A percentile compares a stretch with the other conserved stretches of the same genome.
Conservation (phyloP, 371 early-diverging fungal genomes). For the Mortierella sp. region DNA sequence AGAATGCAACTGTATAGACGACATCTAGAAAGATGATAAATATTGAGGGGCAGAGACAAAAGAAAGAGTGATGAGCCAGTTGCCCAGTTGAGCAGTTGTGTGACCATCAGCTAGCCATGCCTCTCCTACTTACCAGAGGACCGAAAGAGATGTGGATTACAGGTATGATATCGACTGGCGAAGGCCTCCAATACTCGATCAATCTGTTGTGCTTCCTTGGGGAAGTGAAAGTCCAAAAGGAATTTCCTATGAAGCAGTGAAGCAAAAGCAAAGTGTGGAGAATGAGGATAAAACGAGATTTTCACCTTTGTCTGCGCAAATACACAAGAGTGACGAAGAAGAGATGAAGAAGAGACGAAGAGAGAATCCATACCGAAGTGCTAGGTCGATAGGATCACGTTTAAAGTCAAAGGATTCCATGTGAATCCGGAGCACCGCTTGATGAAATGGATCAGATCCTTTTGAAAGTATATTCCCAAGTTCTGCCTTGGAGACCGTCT, state of each 20-base stretch:
- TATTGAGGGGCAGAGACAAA: background rate
- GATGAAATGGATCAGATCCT: slow-evolving; percentile 56
- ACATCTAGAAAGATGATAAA: slow-evolving; percentile 61
- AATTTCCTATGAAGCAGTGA: slow-evolving; percentile 68
- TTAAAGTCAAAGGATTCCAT: slow-evolving; percentile 76
- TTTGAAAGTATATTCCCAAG: slow-evolving; percentile 62
- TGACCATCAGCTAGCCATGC: no score
- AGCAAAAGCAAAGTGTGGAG: background rate
- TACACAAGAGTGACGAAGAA: background rate
- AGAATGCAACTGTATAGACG: slow-evolving; percentile 87
- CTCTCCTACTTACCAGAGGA: slow-evolving; percentile 63
- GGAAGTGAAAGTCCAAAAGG: slow-evolving; percentile 80
- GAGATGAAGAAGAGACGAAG: background rate
- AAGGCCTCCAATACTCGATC: slow-evolving; percentile 90
- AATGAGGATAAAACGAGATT: slow-evolving; percentile 21
- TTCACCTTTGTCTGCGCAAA: background rate
- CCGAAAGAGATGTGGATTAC: slow-evolving; percentile 77
- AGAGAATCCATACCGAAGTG: slow-evolving; percentile 68
- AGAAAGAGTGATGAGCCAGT: slow-evolving; percentile 3
- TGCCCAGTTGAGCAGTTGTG: background rate
- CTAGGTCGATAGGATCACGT: slow-evolving; percentile 78
- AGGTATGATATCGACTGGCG: slow-evolving; percentile 81
- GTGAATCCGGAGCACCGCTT: slow-evolving; percentile 63
- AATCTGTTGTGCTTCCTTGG: slow-evolving; percentile 93
- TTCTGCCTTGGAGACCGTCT: slow-evolving; percentile 58